A percentile compares a stretch with the other conserved stretches of the same genome.
phyloP scores from a whole-genome alignment of 2,329 filamentous ascomycete species.

The Stagonosporopsis cucurbitacearum region DNA sequence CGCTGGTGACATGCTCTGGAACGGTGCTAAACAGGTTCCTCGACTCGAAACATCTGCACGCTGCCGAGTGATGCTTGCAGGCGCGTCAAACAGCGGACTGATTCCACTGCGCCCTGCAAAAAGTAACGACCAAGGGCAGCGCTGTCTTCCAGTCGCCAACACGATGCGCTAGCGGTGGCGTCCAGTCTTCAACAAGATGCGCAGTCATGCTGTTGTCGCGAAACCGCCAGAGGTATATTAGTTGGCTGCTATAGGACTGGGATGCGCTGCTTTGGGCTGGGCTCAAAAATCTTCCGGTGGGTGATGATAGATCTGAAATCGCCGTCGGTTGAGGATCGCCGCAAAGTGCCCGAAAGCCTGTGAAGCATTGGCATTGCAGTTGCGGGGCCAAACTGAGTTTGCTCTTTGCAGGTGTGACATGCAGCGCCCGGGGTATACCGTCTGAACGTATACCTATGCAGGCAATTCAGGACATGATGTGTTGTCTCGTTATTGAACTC shows the following conservation, averaged over 20 bases:
- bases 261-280: conserved; percentile 29
- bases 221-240: conserved; percentile 34
- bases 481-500: conserved; percentile 21
- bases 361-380: conserved; percentile 18
- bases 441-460: too few relatives aligned
- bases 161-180: conserved; percentile 34
- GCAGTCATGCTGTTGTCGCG: conserved; percentile 31
- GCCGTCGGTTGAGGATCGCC: conserved; percentile 42
- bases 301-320: conserved; percentile 26
- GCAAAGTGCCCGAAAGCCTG: conserved; percentile 43
- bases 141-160: conserved; percentile 28
- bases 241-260: conserved; percentile 30
- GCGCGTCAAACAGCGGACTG: conserved; percentile 39
- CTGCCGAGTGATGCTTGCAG: conserved; percentile 21
- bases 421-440: conserved; percentile 26
- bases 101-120: conserved; percentile 22
- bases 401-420: conserved; percentile 32
- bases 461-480: conserved; percentile 12
- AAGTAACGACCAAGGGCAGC: conserved; percentile 23
- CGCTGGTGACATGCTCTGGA: conserved; percentile 7
- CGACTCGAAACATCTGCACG: conserved; percentile 7
- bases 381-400: conserved; percentile 39
- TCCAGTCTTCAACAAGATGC: conserved; percentile 29
- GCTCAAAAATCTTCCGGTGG: conserved; percentile 45
- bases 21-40: background rate